Percentiles rank a stretch among this genome's conserved stretches.
Conservation (phyloP, 805 yeast genomes). For the Metschnikowia arizonensis region DNA sequence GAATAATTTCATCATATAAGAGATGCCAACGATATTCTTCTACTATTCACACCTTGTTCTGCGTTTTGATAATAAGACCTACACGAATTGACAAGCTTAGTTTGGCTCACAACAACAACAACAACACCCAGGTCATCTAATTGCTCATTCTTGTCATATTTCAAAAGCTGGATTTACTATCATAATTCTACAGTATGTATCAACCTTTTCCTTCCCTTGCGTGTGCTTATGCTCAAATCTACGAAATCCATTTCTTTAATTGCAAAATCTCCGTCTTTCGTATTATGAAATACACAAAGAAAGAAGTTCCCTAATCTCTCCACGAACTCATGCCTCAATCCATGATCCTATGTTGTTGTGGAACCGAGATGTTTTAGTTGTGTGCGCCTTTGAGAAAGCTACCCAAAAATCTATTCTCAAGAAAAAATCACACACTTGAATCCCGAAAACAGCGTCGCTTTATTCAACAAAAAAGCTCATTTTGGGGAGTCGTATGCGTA, state of each 20-base stretch:
- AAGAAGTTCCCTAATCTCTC: not conserved
- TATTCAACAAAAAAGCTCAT: not conserved
- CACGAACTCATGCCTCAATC: not conserved
- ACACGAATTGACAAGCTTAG: not conserved
- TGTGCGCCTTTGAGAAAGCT: constrained; percentile 4
- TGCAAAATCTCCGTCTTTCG: no score
- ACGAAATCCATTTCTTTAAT: not conserved
- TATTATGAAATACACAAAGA: not conserved
- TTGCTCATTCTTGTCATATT: constrained; percentile 3
- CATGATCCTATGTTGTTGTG: not conserved
- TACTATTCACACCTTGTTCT: not conserved
- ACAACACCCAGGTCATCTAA: constrained; percentile 7
- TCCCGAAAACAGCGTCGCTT: not conserved
- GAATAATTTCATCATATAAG: constrained; percentile 14
- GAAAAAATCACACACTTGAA: not conserved
- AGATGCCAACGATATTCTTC: constrained; percentile 6
- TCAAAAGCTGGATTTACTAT: constrained; percentile 4
- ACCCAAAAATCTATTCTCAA: constrained; percentile 1
- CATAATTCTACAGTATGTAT: constrained; percentile 13
- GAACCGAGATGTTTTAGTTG: not conserved
- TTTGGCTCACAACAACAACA: constrained; percentile 7
- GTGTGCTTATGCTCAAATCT: no score
- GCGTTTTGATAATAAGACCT: constrained; percentile 2
- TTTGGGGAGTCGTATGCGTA: constrained; percentile 2
- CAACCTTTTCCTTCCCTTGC: not conserved